Percentiles rank a stretch among this genome's conserved stretches.
These are phyloP conservation scores for Volvox reticuliferus DNA, from an alignment of 139 green algal species.

Conservation along the genomic window DNA sequence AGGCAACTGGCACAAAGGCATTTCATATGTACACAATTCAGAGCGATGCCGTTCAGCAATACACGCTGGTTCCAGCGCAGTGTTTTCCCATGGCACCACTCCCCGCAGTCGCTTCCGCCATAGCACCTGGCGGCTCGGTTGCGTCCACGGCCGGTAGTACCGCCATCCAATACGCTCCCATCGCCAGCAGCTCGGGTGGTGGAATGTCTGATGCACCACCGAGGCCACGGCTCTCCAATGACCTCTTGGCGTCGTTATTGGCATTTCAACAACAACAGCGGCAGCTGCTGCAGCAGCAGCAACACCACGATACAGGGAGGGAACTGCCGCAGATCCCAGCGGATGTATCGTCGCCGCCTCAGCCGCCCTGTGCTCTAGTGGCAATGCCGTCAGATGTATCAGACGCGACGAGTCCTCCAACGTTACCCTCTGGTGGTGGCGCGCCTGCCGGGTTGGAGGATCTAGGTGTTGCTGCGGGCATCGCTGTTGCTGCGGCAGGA, in stretches of 20 bases:
- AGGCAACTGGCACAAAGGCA: constrained; percentile 11
- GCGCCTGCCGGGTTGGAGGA: too few species aligned
- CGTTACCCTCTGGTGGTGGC: background rate
- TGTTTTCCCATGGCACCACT: constrained; percentile 62
- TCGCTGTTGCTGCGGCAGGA: background rate
- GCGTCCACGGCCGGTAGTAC: background rate
- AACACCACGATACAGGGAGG: background rate
- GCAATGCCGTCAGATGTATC: constrained; percentile 16
- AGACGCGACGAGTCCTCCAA: constrained; percentile 28
- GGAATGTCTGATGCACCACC: background rate
- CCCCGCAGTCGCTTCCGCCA: background rate
- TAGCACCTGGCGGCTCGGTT: background rate
- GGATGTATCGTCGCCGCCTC: background rate
- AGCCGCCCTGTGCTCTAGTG: background rate
- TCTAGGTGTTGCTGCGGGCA: background rate
- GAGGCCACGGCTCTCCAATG: background rate
- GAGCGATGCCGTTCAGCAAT: constrained; percentile 90
- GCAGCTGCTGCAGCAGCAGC: background rate
- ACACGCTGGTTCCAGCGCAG: constrained; percentile 73
- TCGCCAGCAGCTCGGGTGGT: background rate
- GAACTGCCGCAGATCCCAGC: background rate
- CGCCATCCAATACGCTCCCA: background rate
- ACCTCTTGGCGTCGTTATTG: constrained; percentile 60
- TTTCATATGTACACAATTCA: constrained; percentile 70
- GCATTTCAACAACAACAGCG: background rate